Evolutionary conservation across 129 eudicot genomes (phyloP).

Genomic region (Scalesia atractyloides): DNA sequence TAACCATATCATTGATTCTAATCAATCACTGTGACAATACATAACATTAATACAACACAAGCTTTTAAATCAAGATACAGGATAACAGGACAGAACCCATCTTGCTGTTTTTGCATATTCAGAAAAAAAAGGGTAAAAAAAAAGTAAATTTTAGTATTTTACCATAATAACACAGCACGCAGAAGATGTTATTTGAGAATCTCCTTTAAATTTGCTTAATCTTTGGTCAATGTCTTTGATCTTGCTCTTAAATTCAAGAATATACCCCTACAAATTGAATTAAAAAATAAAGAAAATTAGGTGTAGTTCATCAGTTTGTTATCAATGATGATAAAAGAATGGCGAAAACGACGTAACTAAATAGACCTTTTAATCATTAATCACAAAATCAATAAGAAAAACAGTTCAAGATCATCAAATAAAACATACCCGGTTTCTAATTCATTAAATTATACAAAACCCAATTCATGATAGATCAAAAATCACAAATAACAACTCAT

Average conservation of each 20-base stretch:
- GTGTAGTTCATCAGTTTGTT: not conserved
- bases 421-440: not conserved
- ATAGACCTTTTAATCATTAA: no score
- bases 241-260: slow-evolving; percentile 83
- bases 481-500: slow-evolving; percentile 14
- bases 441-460: not conserved
- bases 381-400: no score
- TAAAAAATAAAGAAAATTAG: not conserved
- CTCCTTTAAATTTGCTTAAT: slow-evolving; percentile 33
- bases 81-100: not conserved
- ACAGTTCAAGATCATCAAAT: no score
- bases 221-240: slow-evolving; percentile 56
- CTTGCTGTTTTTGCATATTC: slow-evolving; percentile 5
- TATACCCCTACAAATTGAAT: slow-evolving; percentile 63
- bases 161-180: slow-evolving; percentile 9
- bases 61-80: not conserved
- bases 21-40: slow-evolving; percentile 23
- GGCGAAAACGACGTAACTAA: no score
- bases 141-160: slow-evolving; percentile 1
- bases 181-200: slow-evolving; percentile 21
- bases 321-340: no score
- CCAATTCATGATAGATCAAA: not conserved
- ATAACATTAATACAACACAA: not conserved
- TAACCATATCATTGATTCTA: slow-evolving; percentile 21
- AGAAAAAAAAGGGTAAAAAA: not conserved